A percentile compares a stretch with the other conserved stretches of the same genome.
Evolutionary conservation across 306 rosid genomes (phyloP).

Genomic region (Inga leiocalycina): DNA sequence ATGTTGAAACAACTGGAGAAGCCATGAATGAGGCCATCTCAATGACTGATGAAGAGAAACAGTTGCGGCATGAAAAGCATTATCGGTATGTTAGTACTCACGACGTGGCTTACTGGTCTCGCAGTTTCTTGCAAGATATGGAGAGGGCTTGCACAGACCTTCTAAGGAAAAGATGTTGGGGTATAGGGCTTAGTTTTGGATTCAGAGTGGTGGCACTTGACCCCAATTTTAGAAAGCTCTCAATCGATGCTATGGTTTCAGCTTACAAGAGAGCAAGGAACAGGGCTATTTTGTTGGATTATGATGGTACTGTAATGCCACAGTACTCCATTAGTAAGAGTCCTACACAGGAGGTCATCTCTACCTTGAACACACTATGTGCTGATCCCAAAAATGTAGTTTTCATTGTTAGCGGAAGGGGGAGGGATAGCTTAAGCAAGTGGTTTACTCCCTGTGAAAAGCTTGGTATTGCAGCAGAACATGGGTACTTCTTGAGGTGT

Average conservation of each 20-base stretch:
- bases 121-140: constrained; percentile 84
- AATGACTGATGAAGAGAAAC: constrained; percentile 63
- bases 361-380: constrained; percentile 58
- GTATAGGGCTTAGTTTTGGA: constrained; percentile 79
- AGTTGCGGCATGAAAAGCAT: constrained; percentile 78
- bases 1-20: constrained; percentile 74
- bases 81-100: constrained; percentile 76
- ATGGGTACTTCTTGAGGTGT: constrained; percentile 77
- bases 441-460: constrained; percentile 73
- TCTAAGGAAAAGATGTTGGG: constrained; percentile 73
- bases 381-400: constrained; percentile 67
- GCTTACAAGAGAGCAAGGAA: constrained; percentile 57
- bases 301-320: constrained; percentile 88
- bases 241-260: constrained; percentile 61
- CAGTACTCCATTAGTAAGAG: constrained; percentile 66
- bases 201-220: constrained; percentile 85
- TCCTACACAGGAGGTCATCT: constrained; percentile 66
- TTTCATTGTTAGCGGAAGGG: constrained; percentile 86
- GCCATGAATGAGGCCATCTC: constrained; percentile 76
- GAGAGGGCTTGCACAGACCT: constrained; percentile 77
- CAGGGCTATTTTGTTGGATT: constrained; percentile 82
- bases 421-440: constrained; percentile 61
- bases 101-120: constrained; percentile 81
- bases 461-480: constrained; percentile 86
- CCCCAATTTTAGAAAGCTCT: constrained; percentile 77